Base-by-base conservation (phyloP, 106 monocot species). In the Narthecium ossifragum region DNA sequence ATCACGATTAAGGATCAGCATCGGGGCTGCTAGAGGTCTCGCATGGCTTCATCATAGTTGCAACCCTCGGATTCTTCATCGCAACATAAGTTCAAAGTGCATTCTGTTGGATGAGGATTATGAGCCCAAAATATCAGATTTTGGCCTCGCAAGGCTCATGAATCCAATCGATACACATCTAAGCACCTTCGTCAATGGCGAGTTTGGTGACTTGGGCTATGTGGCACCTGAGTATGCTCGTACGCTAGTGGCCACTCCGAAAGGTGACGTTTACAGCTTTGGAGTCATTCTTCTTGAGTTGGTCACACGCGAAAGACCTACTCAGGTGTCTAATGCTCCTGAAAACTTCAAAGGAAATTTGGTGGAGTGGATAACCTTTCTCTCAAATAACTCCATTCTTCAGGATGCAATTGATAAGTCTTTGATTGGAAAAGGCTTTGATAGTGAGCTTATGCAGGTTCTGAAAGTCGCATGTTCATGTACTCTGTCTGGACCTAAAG, bases 121-220 rank as follows among this genome's bases (percentile, higher is more conserved):
- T 9, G 86, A 86, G 57, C 73, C 86, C 8, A 78, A 75, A 50
- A 86, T 86, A 53, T 81, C 82, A 5, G 75, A 82, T 34, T 86
- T 82, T 59, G 86, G 86, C 13, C 81, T 86, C 17, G 78, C 86
- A 41, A 75, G 86, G 64, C 53, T 86, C 31, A 73, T 82, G 78
- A 78, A 82, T 28, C 78, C 82, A 0, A 46, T 78, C 13, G 81
- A 81, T 59, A 86, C 85, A 3, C 86, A 86, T 65, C 72, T 86
- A 15, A 86, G 85, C 45, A 81, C 85, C 3, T 86, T 86, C 38
- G 74, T 86, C 7, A 86, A 86, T 64, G 85, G 77, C 8, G 81
- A 81, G 40, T 86, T 86, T 50, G 86, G 82, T 21, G 86, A 86
- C 40, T 52, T 81, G 55, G 86, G 86, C 18, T 86, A 86, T 22